These are phyloP conservation scores for Mallotus nudiflorus DNA, from an alignment of 345 rosid genomes.

Conservation along the genomic window DNA sequence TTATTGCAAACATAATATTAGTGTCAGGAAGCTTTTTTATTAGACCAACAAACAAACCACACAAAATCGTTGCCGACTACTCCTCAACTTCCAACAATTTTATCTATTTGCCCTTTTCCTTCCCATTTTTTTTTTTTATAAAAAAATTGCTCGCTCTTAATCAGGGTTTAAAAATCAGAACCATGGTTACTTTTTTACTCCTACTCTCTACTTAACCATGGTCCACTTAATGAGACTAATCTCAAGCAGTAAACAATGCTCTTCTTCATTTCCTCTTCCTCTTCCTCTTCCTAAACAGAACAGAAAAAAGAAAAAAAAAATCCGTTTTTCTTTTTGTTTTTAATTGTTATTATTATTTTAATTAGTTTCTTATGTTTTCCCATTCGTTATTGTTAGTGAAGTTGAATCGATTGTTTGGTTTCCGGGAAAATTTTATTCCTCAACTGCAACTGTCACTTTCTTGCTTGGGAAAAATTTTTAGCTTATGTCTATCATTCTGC, in stretches of 20 bases:
- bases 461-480: conserved; percentile 15
- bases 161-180: conserved; percentile 5
- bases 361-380: background rate
- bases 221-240: too few species aligned
- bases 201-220: conserved; percentile 31
- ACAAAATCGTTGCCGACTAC: conserved; percentile 39
- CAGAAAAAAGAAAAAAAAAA: conserved; percentile 1
- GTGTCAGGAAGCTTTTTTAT: too few species aligned
- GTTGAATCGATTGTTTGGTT: conserved; percentile 24
- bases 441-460: conserved; percentile 14
- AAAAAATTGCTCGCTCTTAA: background rate
- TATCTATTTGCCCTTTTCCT: background rate
- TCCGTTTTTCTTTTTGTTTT: conserved; percentile 4
- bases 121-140: background rate
- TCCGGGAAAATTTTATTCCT: conserved; percentile 9
- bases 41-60: conserved; percentile 21
- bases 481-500: conserved; percentile 18
- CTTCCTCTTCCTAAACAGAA: background rate
- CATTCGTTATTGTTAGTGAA: conserved; percentile 16
- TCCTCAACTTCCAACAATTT: conserved; percentile 33
- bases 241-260: conserved; percentile 19
- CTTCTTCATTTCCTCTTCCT: background rate
- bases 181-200: conserved; percentile 37
- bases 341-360: too few species aligned
- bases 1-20: too few species aligned